Percentiles rank a stretch among this genome's conserved stretches.
Conservation (phyloP, 495 filamentous ascomycete species). For the Xylaria cubensis region DNA sequence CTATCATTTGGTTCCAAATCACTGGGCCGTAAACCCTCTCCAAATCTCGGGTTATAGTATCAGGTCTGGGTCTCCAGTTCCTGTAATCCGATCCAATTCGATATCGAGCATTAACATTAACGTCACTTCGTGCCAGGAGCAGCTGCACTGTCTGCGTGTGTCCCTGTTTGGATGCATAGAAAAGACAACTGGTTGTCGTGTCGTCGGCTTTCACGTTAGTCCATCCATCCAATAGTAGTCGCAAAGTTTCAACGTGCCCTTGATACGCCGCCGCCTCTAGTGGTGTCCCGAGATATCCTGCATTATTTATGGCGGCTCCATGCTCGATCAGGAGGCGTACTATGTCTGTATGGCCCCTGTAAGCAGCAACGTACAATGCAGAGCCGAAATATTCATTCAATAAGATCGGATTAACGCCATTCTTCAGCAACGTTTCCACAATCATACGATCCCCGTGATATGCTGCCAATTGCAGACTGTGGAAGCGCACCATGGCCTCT, state of each 20-base stretch:
- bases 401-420: neutral
- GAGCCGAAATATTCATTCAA: neutral
- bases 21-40: too few species aligned
- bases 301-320: neutral
- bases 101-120: neutral
- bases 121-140: neutral
- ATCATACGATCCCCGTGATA: neutral
- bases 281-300: neutral
- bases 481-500: neutral
- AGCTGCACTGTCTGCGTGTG: neutral
- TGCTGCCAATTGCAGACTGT: neutral
- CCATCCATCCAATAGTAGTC: neutral
- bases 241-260: neutral
- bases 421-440: neutral
- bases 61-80: too few species aligned
- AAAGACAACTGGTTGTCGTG: neutral
- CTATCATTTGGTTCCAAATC: too few species aligned
- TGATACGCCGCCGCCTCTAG: neutral
- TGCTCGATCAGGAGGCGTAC: neutral
- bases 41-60: too few species aligned
- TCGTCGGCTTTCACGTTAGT: neutral
- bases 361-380: neutral
- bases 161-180: neutral
- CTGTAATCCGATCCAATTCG: too few species aligned
- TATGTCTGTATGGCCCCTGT: neutral